Percentiles rank a stretch among this genome's conserved stretches.
Evolutionary conservation across 2,329 filamentous ascomycete genomes (phyloP).

Genomic region (Sporothrix protearum): DNA sequence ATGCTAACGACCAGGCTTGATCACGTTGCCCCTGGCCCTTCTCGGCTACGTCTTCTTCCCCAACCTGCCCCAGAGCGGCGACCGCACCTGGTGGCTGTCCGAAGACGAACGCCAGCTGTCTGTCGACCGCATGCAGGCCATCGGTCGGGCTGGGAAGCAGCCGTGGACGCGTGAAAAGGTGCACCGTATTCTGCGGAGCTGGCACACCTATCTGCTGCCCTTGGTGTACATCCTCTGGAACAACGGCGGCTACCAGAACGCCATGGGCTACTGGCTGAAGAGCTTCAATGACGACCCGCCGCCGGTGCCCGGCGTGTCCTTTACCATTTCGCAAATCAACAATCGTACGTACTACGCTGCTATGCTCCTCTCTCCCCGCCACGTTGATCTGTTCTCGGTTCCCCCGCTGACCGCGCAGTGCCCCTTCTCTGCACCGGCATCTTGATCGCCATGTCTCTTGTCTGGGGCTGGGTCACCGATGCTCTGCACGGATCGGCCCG

Average conservation of each 20-base stretch:
- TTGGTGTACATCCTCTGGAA: constrained; percentile 41
- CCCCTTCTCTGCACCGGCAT: constrained; percentile 36
- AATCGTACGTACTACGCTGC: constrained; percentile 24
- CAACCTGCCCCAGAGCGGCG: constrained; percentile 43
- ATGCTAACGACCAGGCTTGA: constrained; percentile 9
- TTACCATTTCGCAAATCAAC: constrained; percentile 37
- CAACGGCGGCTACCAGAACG: constrained; percentile 36
- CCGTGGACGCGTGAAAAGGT: constrained; percentile 38
- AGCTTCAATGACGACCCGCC: constrained; percentile 38
- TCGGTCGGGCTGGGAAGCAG: constrained; percentile 39
- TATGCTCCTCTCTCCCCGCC: too few species aligned
- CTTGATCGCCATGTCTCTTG: constrained; percentile 37
- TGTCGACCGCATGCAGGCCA: constrained; percentile 35
- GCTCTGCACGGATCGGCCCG: constrained; percentile 31
- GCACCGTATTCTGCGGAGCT: constrained; percentile 37
- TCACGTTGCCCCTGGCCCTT: constrained; percentile 46
- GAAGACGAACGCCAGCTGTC: constrained; percentile 38
- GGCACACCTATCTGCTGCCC: constrained; percentile 39
- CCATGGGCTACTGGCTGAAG: constrained; percentile 44
- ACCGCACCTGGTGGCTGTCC: constrained; percentile 39
- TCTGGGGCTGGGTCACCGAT: constrained; percentile 40
- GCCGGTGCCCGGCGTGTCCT: constrained; percentile 38
- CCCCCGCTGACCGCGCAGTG: constrained; percentile 23
- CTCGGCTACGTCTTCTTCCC: constrained; percentile 51
- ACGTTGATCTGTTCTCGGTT: too few species aligned